phyloP scores from a whole-genome alignment of 2,329 filamentous ascomycete genomes.

The Penicillium sp. region DNA sequence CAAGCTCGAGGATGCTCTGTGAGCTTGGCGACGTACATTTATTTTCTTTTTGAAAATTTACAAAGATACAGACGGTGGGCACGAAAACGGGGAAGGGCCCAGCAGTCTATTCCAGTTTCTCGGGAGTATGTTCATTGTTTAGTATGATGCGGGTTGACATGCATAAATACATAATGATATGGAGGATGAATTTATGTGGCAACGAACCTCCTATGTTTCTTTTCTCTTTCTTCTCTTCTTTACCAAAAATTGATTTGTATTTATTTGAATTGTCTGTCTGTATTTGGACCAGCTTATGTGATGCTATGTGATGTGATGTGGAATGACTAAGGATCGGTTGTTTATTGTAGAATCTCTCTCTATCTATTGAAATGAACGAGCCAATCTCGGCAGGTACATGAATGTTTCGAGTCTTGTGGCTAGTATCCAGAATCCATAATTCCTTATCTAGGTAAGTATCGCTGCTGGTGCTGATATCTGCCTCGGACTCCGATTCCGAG shows the following conservation, averaged over 20 bases:
- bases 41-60: background rate
- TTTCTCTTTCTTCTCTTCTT: constrained; percentile 8
- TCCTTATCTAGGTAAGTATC: too few relatives aligned
- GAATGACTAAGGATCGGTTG: constrained; percentile 6
- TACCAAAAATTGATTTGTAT: constrained; percentile 11
- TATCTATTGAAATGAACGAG: background rate
- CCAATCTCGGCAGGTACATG: constrained; percentile 1
- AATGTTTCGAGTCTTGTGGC: background rate
- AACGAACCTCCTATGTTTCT: constrained; percentile 2
- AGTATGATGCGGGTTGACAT: constrained; percentile 14
- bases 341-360: constrained; percentile 3
- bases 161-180: constrained; percentile 11
- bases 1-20: constrained; percentile 51
- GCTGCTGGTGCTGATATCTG: too few relatives aligned
- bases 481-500: too few relatives aligned
- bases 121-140: background rate
- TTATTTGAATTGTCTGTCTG: constrained; percentile 10
- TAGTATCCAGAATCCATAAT: too few relatives aligned
- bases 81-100: background rate
- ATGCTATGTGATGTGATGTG: constrained; percentile 10
- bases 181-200: constrained; percentile 9
- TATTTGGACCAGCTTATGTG: constrained; percentile 13
- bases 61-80: background rate
- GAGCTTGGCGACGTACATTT: constrained; percentile 17
- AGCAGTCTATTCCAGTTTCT: background rate